A percentile compares a stretch with the other conserved stretches of the same genome.
These are phyloP conservation scores for Tulasnella sp. DNA, from an alignment of 768 basidiomycete genomes.

Conservation along the genomic window DNA sequence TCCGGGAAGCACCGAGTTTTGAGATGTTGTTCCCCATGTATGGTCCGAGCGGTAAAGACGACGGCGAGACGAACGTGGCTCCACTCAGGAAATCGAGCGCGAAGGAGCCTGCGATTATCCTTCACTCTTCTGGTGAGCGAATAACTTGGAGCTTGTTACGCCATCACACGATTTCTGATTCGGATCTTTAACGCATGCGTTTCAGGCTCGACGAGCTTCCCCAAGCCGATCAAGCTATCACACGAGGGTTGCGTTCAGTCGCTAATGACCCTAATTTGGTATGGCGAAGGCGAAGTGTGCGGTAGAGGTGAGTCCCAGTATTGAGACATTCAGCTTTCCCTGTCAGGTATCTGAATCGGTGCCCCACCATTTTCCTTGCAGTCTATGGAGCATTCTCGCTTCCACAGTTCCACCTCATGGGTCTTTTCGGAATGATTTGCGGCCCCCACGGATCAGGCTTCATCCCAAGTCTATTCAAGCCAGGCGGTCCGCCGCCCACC, in stretches of 20 bases:
- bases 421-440: background rate
- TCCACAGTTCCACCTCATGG: slow-evolving; percentile 15
- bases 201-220: slow-evolving; percentile 18
- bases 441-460: background rate
- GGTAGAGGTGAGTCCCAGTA: background rate
- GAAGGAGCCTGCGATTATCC: no score
- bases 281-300: background rate
- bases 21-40: no score
- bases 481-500: slow-evolving; percentile 3
- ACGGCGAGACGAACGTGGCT: no score
- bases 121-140: no score
- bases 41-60: no score
- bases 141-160: no score
- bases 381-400: background rate
- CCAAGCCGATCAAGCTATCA: slow-evolving; percentile 14
- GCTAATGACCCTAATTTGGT: background rate
- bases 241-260: slow-evolving; percentile 12
- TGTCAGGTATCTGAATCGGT: background rate
- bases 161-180: no score
- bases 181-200: no score
- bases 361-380: background rate
- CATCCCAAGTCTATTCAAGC: slow-evolving; percentile 11
- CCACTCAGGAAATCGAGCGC: no score
- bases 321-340: no score
- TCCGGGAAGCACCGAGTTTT: no score